A percentile compares a stretch with the other conserved stretches of the same genome.
phyloP scores from a whole-genome alignment of 2,329 filamentous ascomycete species.

The Salinomyces thailandicus region DNA sequence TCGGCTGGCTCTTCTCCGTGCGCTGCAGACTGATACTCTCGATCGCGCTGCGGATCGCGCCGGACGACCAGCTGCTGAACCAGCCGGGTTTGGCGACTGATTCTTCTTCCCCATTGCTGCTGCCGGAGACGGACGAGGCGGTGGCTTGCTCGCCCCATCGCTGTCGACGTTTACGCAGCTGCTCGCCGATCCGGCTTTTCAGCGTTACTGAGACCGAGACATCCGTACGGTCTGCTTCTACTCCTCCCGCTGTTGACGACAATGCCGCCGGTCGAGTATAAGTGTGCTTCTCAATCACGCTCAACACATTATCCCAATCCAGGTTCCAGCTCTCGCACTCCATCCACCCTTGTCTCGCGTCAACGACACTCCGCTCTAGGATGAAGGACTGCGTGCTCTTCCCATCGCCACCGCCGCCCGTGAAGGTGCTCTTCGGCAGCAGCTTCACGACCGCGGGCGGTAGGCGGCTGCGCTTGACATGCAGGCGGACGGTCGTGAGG shows the following conservation, averaged over 20 bases:
- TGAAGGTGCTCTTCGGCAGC: constrained; percentile 57
- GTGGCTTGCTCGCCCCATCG: constrained; percentile 29
- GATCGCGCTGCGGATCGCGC: constrained; percentile 66
- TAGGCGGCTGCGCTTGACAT: constrained; percentile 71
- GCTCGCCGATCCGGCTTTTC: constrained; percentile 60
- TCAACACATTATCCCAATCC: constrained; percentile 71
- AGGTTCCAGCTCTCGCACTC: constrained; percentile 69
- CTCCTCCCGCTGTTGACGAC: not conserved
- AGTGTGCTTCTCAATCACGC: constrained; percentile 64
- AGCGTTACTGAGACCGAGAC: constrained; percentile 67
- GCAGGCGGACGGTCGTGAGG: constrained; percentile 66
- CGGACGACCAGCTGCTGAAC: constrained; percentile 54
- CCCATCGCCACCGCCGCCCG: constrained; percentile 46
- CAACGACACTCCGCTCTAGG: constrained; percentile 67
- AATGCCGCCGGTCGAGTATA: constrained; percentile 44
- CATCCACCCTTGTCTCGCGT: constrained; percentile 75
- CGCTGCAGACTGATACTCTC: constrained; percentile 68
- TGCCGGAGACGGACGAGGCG: constrained; percentile 30
- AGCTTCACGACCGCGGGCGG: constrained; percentile 66
- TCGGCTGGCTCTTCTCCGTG: constrained; percentile 66
- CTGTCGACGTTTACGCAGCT: constrained; percentile 46
- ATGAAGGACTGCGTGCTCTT: constrained; percentile 66
- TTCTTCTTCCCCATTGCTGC: constrained; percentile 37
- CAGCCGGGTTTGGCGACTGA: constrained; percentile 38
- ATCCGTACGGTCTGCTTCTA: constrained; percentile 43